Conservation (phyloP, 2,329 filamentous ascomycete genomes). For the Hymenoscyphus albidus region DNA sequence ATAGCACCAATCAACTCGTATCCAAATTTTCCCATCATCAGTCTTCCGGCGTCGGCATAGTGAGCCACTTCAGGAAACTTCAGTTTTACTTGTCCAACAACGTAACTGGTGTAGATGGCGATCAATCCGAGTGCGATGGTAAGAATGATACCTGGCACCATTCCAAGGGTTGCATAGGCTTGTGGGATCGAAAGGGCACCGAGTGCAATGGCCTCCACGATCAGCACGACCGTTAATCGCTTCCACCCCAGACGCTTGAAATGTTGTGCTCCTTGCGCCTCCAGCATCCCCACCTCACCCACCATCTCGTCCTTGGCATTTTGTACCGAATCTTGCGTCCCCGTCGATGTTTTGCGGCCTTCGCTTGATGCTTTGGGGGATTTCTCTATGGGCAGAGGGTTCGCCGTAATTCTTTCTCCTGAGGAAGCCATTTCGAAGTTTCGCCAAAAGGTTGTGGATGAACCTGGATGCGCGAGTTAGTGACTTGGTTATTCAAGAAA, state of each 20-base stretch:
- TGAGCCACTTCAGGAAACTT: slow-evolving; percentile 28
- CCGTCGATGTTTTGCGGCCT: background rate
- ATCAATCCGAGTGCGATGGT: slow-evolving; percentile 31
- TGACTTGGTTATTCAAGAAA: too few relatives aligned
- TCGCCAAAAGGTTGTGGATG: background rate
- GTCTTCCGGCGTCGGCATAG: slow-evolving; percentile 51
- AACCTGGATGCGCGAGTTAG: background rate
- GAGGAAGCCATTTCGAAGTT: background rate
- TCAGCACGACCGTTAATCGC: slow-evolving; percentile 45
- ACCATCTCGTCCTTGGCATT: slow-evolving; percentile 4
- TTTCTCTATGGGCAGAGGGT: background rate
- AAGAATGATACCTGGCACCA: slow-evolving; percentile 29
- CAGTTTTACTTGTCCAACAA: slow-evolving; percentile 38
- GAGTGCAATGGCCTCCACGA: slow-evolving; percentile 48
- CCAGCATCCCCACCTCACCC: slow-evolving; percentile 3
- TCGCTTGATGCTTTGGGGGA: background rate
- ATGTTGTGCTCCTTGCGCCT: slow-evolving; percentile 14
- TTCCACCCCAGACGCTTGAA: slow-evolving; percentile 42
- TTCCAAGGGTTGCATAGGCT: slow-evolving; percentile 29
- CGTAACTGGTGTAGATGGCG: slow-evolving; percentile 41
- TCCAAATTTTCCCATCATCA: slow-evolving; percentile 49
- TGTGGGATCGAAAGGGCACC: slow-evolving; percentile 30
- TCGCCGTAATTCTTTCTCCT: background rate
- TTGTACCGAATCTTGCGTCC: background rate
- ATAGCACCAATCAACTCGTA: slow-evolving; percentile 49